Evolutionary conservation across 2,329 filamentous ascomycete species (phyloP).

Genomic region (Pseudocercospora fijiensis): DNA sequence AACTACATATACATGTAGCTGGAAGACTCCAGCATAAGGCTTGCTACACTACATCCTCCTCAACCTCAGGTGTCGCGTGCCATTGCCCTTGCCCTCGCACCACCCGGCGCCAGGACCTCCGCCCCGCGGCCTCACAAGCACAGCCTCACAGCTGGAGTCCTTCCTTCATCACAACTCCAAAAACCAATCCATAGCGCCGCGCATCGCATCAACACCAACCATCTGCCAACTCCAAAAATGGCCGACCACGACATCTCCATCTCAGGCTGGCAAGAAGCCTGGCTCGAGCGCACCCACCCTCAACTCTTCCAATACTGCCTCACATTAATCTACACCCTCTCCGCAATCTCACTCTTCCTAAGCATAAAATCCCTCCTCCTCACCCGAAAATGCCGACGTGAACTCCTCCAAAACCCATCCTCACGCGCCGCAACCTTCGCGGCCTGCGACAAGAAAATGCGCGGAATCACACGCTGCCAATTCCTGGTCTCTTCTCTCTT

Average conservation of each 20-base stretch:
- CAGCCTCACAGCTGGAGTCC: background rate
- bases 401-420: slow-evolving; percentile 11
- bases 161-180: background rate
- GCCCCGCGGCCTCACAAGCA: background rate
- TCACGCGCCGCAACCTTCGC: slow-evolving; percentile 12
- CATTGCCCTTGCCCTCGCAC: background rate
- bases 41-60: background rate
- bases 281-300: background rate
- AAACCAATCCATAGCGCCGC: background rate
- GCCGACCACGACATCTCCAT: background rate
- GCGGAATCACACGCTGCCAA: slow-evolving; percentile 12
- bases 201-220: background rate
- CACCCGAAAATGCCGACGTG: slow-evolving; percentile 8
- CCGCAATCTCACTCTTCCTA: slow-evolving; percentile 7
- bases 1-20: background rate
- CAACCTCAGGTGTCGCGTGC: background rate
- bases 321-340: background rate
- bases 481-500: slow-evolving; percentile 20
- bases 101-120: background rate
- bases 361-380: slow-evolving; percentile 11
- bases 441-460: slow-evolving; percentile 10
- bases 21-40: background rate
- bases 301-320: background rate
- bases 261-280: slow-evolving; percentile 3
- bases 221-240: background rate